phyloP scores from a whole-genome alignment of 2,329 filamentous ascomycete species.

The Aspergillus nomiae region DNA sequence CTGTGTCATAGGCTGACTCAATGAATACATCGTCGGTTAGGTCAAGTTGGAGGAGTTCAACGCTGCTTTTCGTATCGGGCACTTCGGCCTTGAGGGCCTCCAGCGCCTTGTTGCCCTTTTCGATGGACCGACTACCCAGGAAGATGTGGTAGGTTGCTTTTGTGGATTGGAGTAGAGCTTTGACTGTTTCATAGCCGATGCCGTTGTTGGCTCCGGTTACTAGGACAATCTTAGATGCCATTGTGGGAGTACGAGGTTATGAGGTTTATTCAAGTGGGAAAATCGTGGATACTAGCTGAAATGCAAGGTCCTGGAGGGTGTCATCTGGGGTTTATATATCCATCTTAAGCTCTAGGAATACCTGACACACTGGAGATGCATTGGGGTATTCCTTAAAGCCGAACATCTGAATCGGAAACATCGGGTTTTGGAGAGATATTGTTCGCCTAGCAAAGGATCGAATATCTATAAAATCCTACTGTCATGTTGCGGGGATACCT shows the following conservation, averaged over 20 bases:
- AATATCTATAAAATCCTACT: neutral
- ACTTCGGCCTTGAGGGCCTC: neutral
- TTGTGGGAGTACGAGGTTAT: neutral
- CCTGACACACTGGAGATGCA: neutral
- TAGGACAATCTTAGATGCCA: neutral
- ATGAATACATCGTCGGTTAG: conserved; percentile 1
- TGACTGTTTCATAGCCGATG: conserved; percentile 5
- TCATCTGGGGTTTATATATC: neutral
- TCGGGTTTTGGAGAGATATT: neutral
- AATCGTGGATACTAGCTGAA: neutral
- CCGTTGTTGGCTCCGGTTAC: conserved; percentile 1
- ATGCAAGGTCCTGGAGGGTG: neutral
- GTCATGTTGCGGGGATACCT: neutral
- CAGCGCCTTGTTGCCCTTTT: neutral
- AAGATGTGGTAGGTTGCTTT: conserved; percentile 3
- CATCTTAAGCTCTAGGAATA: neutral
- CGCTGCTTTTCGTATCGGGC: neutral
- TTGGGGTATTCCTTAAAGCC: neutral
- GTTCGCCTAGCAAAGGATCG: neutral
- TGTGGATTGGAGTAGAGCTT: conserved; percentile 1
- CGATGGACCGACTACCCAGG: neutral
- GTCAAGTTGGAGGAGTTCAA: neutral
- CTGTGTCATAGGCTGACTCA: neutral
- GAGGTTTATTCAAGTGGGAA: neutral
- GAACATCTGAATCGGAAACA: neutral